Evolutionary conservation across 176 grass and related monocot species (phyloP), one percentile per base, ranked within the genome.

Genomic region (Ensete glaucum): DNA sequence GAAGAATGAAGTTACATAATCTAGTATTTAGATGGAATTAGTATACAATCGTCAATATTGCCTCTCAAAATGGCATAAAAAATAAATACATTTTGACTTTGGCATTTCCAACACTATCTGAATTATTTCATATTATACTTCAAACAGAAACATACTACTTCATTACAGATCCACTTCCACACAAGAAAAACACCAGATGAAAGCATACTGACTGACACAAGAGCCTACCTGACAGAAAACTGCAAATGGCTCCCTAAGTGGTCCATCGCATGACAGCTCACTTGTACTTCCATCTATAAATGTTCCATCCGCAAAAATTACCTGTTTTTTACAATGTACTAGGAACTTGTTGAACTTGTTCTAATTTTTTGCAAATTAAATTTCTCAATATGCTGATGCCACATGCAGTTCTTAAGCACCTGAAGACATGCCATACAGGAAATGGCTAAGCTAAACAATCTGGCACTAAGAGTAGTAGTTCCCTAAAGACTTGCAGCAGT

Each of bases 251-350:
- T 94, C 84, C 81, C 95, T 94, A 20, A 97, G 88, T 34, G 94
- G 94, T 14, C 90, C 95, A 85, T 94, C 90, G 81, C 90, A 99
- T 4, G 95, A 99, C 22, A 99, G 73, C 77, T 99, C 90, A 29
- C 95, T 94, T 71, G 90, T 91, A 74, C 95, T 99, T 82, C 90
- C 95, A 79, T 99, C 95, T 22, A 99, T 77, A 82, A 98, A 98
- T 58, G 90, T 94, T 54, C 90, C 90, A 16, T 98, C 94, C 17
- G 94, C 88, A 69, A 98, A 98, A 74, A 98, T 98, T 1, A 98
- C 90, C 94, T 98, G 81, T 83, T 83, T 83, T 83, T 85, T 73
- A 73, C 49, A 49, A 64, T 56, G 50, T 54, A n/a, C 62, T n/a
- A 64, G 48, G 12, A 2, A 19, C 16, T 81, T 7, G 15, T 52